Evolutionary conservation across 2,329 filamentous ascomycete genomes (phyloP).

Genomic region (Penicillium sp.): DNA sequence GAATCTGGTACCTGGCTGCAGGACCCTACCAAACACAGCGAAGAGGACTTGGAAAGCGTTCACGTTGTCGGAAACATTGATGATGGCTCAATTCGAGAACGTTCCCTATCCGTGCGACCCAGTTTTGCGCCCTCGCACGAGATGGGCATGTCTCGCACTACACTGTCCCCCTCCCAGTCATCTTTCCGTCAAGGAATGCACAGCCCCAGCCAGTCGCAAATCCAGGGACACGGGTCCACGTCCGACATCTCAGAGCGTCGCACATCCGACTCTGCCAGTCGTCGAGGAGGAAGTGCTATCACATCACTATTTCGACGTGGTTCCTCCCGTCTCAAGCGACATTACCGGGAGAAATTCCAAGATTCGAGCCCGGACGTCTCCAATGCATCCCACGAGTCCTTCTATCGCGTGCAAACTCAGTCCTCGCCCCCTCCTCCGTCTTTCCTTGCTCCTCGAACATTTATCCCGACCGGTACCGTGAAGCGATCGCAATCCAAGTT

Average conservation of each 20-base stretch:
- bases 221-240: slow-evolving; percentile 47
- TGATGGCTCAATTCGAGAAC: slow-evolving; percentile 29
- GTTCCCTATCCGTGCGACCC: slow-evolving; percentile 21
- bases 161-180: slow-evolving; percentile 35
- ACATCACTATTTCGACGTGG: slow-evolving; percentile 70
- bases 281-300: slow-evolving; percentile 49
- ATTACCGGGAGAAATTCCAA: slow-evolving; percentile 45
- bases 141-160: slow-evolving; percentile 28
- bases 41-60: slow-evolving; percentile 24
- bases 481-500: slow-evolving; percentile 86
- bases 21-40: slow-evolving; percentile 27
- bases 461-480: slow-evolving; percentile 53
- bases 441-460: slow-evolving; percentile 34
- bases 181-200: slow-evolving; percentile 43
- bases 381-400: slow-evolving; percentile 85
- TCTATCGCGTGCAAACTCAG: slow-evolving; percentile 53
- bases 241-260: slow-evolving; percentile 50
- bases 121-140: slow-evolving; percentile 33
- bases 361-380: slow-evolving; percentile 71
- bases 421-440: slow-evolving; percentile 37
- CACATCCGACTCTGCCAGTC: slow-evolving; percentile 50
- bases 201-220: slow-evolving; percentile 49
- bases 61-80: slow-evolving; percentile 31
- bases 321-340: slow-evolving; percentile 50
- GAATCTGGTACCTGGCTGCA: slow-evolving; percentile 29